Evolutionary conservation across 139 green algal species (phyloP).

Genomic region (Nannochloris sp.): DNA sequence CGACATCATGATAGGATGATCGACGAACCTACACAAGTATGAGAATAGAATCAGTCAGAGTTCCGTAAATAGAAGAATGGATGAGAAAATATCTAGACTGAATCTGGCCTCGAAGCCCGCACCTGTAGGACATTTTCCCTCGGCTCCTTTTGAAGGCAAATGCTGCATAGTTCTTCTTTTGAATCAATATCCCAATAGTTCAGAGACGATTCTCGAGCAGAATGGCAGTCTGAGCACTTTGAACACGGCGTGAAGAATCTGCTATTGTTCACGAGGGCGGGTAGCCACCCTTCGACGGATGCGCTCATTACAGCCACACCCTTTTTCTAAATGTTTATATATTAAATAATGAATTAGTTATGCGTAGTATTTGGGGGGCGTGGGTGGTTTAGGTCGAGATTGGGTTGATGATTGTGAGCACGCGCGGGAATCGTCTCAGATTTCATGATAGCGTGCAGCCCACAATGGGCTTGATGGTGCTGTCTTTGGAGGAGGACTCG

Average conservation of each 20-base stretch:
- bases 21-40: conserved; percentile 41
- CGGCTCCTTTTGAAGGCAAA: background rate
- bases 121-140: conserved; percentile 15
- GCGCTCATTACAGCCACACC: background rate
- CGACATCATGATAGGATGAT: conserved; percentile 75
- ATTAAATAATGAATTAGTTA: background rate
- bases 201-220: background rate
- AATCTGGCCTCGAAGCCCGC: background rate
- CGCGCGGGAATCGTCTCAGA: too few relatives aligned
- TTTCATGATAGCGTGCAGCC: too few relatives aligned
- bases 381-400: too few relatives aligned
- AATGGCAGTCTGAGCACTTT: conserved; percentile 2
- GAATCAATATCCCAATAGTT: conserved; percentile 3
- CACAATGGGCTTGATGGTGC: too few relatives aligned
- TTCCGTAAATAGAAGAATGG: background rate
- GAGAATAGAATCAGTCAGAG: background rate
- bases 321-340: background rate
- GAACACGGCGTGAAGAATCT: conserved; percentile 6
- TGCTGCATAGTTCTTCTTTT: conserved; percentile 2
- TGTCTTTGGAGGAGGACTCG: too few relatives aligned
- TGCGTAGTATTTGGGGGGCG: background rate
- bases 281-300: background rate
- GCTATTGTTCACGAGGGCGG: background rate
- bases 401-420: too few relatives aligned
- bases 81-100: background rate